Evolutionary conservation across 1,284 basidiomycete species (phyloP), one percentile per base, ranked within the genome.

Genomic region (Schizophyllum amplum): DNA sequence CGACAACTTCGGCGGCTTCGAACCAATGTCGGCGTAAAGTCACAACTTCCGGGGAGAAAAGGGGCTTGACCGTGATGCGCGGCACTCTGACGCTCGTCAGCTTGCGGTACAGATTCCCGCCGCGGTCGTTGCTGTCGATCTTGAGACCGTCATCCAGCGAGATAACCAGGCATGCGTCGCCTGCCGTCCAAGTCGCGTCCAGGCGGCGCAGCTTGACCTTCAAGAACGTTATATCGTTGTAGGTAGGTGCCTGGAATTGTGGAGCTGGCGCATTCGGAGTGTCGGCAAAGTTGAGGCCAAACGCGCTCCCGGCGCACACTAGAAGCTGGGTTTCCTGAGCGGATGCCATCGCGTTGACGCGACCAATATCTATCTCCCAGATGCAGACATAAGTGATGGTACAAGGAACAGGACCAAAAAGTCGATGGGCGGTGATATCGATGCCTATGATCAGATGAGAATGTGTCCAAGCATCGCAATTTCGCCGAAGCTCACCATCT

Each of bases 351-450:
- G 78, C 79, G 60, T 83, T 83, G 49, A 92, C 66, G 47, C 77
- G 69, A 1, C 90, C 89, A 23, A 92, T 50, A 21, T 73, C 72
- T 50, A 94, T 80, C 64, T 94, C 91, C 94, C 94, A 97, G 4
- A 95, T 80, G 66, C 93, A 96, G 6, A 94, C 75, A 66, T 97
- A 97, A 0, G 92, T 87, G 1, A 87, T 73, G 0, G 87, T 90
- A n/a, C 81, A 79, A 1, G 94, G 94, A 58, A 85, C 83, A 9
- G 91, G 90, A 4, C 94, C 94, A 65, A 96, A 94, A 13, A 97
- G 72, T 33, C 94, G 83, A 67, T 95, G 84, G 1, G 90, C 87
- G 23, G 83, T 82, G 57, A 97, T 82, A 59, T 90, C 83, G 59
- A 96, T 70, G 7, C 90, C 90, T 92, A 49, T 21, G 21, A 53